phyloP scores from a whole-genome alignment of 1,284 basidiomycete species.

The Athelia sp. region DNA sequence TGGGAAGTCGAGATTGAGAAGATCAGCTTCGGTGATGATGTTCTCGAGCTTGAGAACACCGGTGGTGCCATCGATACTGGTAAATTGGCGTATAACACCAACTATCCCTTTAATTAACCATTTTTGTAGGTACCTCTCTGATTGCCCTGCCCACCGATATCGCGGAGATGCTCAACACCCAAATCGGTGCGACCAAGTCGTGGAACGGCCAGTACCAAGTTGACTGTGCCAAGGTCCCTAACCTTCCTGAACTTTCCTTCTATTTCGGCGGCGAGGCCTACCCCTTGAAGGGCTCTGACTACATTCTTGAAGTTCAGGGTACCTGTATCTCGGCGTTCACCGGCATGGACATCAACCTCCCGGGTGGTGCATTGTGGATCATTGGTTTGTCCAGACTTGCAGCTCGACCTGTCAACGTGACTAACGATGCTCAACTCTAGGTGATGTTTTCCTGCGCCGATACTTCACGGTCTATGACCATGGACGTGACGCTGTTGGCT shows the following conservation, averaged over 20 bases:
- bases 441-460: slow-evolving; percentile 82
- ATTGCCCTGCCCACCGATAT: slow-evolving; percentile 92
- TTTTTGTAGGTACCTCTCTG: slow-evolving; percentile 73
- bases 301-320: slow-evolving; percentile 83
- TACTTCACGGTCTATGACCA: slow-evolving; percentile 96
- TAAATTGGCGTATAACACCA: slow-evolving; percentile 14
- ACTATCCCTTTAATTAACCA: slow-evolving; percentile 7
- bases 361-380: slow-evolving; percentile 89
- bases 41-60: slow-evolving; percentile 82
- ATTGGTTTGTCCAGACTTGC: slow-evolving; percentile 80
- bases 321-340: slow-evolving; percentile 96
- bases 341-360: slow-evolving; percentile 88
- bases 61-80: slow-evolving; percentile 97
- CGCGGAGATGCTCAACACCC: slow-evolving; percentile 96
- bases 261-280: slow-evolving; percentile 80
- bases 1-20: slow-evolving; percentile 97
- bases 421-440: slow-evolving; percentile 31
- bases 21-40: slow-evolving; percentile 81
- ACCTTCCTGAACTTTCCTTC: slow-evolving; percentile 86
- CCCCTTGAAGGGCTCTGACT: slow-evolving; percentile 80
- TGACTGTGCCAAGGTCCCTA: slow-evolving; percentile 82
- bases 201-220: slow-evolving; percentile 96
- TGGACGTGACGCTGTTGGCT: slow-evolving; percentile 81
- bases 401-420: too few species aligned
- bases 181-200: slow-evolving; percentile 88